These are phyloP conservation scores for Chlamydomonas reinhardtii DNA, from an alignment of 163 green algal genomes.

Conservation along the genomic window DNA sequence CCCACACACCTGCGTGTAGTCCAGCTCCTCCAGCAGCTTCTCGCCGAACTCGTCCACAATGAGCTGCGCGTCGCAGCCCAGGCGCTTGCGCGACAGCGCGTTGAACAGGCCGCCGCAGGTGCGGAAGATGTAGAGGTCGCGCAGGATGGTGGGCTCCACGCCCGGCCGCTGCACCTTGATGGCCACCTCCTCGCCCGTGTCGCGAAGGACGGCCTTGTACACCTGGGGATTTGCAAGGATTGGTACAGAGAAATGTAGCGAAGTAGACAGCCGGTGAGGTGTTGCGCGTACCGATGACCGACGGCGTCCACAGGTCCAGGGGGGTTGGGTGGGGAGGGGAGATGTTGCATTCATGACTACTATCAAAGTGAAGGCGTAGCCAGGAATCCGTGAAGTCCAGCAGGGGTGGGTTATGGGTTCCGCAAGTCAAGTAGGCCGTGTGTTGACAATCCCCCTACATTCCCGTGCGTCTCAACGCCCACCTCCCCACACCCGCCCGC, in stretches of 20 bases:
- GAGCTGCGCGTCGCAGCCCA: slow-evolving; percentile 93
- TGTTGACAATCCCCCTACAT: too few relatives aligned
- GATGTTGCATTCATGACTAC: too few relatives aligned
- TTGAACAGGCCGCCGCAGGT: slow-evolving; percentile 69
- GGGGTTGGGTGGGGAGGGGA: too few relatives aligned
- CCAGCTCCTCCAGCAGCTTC: slow-evolving; percentile 97
- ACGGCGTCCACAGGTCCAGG: too few relatives aligned
- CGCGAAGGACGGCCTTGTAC: slow-evolving; percentile 91
- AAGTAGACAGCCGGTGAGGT: too few relatives aligned
- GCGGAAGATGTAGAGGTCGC: slow-evolving; percentile 96
- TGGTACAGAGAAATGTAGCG: not conserved
- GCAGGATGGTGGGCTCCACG: slow-evolving; percentile 94
- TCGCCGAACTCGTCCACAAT: slow-evolving; percentile 99
- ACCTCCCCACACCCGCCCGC: too few relatives aligned
- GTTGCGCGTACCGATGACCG: too few relatives aligned
- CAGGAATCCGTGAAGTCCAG: too few relatives aligned
- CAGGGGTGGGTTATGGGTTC: too few relatives aligned
- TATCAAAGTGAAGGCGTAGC: too few relatives aligned
- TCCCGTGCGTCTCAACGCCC: too few relatives aligned
- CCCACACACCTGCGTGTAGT: slow-evolving; percentile 90
- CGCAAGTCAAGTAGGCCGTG: too few relatives aligned
- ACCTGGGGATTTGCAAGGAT: slow-evolving; percentile 75
- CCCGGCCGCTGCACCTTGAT: slow-evolving; percentile 96
- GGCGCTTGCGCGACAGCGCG: slow-evolving; percentile 58
- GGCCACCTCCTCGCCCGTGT: slow-evolving; percentile 89